These are phyloP conservation scores for Kodamaea alishanica DNA, from an alignment of 1,139 yeast genomes.

Conservation along the genomic window DNA sequence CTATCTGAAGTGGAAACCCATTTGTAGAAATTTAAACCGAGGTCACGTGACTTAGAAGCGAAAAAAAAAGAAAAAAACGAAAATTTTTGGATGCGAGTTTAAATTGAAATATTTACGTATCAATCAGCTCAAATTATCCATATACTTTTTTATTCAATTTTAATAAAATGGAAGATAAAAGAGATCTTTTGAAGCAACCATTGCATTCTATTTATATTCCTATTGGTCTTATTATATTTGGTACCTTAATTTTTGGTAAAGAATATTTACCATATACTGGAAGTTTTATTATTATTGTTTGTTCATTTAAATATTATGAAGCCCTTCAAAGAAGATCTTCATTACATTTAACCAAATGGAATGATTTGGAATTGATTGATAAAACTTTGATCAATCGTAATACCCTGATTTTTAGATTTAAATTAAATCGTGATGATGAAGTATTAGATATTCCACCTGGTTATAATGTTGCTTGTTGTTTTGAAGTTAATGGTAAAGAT, in stretches of 20 bases:
- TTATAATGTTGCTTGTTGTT: conserved; percentile 65
- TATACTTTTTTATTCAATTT: too few species aligned
- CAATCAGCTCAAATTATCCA: too few species aligned
- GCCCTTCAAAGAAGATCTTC: conserved; percentile 51
- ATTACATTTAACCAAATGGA: conserved; percentile 52
- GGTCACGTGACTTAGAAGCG: too few species aligned
- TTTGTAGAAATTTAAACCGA: too few species aligned
- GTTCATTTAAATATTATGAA: conserved; percentile 42
- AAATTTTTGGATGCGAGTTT: too few species aligned
- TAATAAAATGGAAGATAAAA: conserved; percentile 41
- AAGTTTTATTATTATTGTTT: conserved; percentile 42
- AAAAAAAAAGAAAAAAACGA: too few species aligned
- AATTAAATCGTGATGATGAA: conserved; percentile 57
- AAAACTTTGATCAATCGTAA: conserved; percentile 67
- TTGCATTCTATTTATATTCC: conserved; percentile 75
- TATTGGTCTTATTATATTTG: conserved; percentile 54
- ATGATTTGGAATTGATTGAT: conserved; percentile 62
- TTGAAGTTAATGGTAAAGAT: conserved; percentile 54
- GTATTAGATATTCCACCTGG: conserved; percentile 67
- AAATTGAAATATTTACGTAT: too few species aligned
- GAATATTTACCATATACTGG: conserved; percentile 50
- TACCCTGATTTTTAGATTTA: conserved; percentile 70
- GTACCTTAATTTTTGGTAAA: conserved; percentile 53
- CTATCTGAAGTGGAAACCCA: too few species aligned
- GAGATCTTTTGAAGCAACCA: conserved; percentile 56